These are phyloP conservation scores for Nosema muscidifuracis DNA, from an alignment of 371 early-diverging fungal genomes.

Conservation along the genomic window DNA sequence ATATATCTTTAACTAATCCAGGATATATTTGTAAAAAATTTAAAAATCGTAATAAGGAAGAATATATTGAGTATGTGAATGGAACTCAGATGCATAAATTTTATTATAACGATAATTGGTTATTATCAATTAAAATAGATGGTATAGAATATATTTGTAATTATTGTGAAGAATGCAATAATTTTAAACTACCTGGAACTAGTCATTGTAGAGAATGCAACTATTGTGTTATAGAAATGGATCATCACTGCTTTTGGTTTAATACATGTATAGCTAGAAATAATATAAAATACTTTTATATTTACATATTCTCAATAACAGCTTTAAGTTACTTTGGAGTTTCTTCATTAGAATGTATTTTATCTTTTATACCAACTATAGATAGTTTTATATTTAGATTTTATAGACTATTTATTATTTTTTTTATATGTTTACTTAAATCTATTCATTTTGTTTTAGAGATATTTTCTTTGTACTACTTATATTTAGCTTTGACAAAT, in stretches of 20 bases:
- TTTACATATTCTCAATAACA: conserved; percentile 7
- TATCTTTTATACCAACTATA: not conserved
- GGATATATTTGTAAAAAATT: conserved; percentile 18
- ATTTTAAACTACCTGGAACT: conserved; percentile 41
- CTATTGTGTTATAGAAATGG: conserved; percentile 59
- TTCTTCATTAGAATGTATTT: not conserved
- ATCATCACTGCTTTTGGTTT: conserved; percentile 63
- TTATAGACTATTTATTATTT: not conserved
- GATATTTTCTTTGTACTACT: not conserved
- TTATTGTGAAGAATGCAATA: conserved; percentile 56
- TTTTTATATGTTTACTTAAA: not conserved
- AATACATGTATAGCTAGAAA: conserved; percentile 59
- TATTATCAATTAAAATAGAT: conserved; percentile 14
- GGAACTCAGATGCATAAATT: not conserved
- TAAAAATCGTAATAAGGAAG: conserved; percentile 1
- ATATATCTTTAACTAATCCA: conserved; percentile 12
- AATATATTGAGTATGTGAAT: not conserved
- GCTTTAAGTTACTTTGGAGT: not conserved
- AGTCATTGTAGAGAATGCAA: conserved; percentile 60
- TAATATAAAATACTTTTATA: conserved; percentile 39
- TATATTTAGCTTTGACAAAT: not conserved
- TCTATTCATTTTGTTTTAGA: not conserved
- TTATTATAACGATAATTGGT: conserved; percentile 15
- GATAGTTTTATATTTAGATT: not conserved
- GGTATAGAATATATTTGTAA: conserved; percentile 16